Conservation (phyloP, 192 early-diverging fungal genomes). For the Pilobolus umbonatus region DNA sequence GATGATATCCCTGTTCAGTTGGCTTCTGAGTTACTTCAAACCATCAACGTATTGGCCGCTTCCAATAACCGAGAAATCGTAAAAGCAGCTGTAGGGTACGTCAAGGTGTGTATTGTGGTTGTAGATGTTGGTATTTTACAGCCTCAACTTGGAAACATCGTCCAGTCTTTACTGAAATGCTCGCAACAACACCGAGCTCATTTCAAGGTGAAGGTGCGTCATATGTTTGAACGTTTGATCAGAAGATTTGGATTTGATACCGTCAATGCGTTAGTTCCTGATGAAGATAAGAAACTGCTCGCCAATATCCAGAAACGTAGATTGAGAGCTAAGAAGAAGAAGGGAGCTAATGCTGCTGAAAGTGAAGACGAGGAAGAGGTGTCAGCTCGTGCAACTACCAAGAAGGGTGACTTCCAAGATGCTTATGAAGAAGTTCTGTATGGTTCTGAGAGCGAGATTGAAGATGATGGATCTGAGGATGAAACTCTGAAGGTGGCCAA, state of each 20-base stretch:
- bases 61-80: slow-evolving; percentile 87
- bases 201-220: slow-evolving; percentile 87
- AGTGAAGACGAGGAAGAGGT: slow-evolving; percentile 44
- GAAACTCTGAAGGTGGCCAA: slow-evolving; percentile 42
- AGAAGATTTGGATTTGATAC: slow-evolving; percentile 78
- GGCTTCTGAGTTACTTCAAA: slow-evolving; percentile 70
- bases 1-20: slow-evolving; percentile 57
- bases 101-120: slow-evolving; percentile 85
- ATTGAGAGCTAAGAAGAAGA: slow-evolving; percentile 77
- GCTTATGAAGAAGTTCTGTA: slow-evolving; percentile 88
- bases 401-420: slow-evolving; percentile 58
- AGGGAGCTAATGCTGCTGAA: slow-evolving; percentile 40
- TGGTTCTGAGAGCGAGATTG: slow-evolving; percentile 89
- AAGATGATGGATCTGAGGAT: slow-evolving; percentile 58
- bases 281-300: slow-evolving; percentile 84
- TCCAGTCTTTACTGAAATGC: slow-evolving; percentile 72
- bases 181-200: slow-evolving; percentile 82
- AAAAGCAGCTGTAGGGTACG: slow-evolving; percentile 85
- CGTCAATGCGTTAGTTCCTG: slow-evolving; percentile 75
- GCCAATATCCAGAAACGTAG: slow-evolving; percentile 90
- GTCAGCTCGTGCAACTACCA: slow-evolving; percentile 42
- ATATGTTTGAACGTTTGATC: slow-evolving; percentile 88
- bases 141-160: slow-evolving; percentile 68
- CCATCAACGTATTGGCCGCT: slow-evolving; percentile 75
- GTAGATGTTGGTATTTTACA: slow-evolving; percentile 68